phyloP scores from a whole-genome alignment of 1,284 basidiomycete species.

The Tetrapyrgos nigripes region DNA sequence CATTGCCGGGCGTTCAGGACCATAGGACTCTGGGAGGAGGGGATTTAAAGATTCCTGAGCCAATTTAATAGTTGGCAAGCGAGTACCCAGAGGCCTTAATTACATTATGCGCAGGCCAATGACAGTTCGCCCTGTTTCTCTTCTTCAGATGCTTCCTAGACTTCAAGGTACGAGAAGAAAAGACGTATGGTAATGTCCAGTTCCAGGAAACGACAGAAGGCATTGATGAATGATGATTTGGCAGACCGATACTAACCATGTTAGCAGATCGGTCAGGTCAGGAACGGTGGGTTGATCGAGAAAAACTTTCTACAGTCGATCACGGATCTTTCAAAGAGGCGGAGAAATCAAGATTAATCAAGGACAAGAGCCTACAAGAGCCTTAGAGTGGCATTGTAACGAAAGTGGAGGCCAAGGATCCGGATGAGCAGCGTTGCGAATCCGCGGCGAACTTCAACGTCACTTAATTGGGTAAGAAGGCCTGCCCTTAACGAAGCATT shows the following conservation, averaged over 20 bases:
- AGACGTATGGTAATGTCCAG: neutral
- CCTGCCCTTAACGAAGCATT: neutral
- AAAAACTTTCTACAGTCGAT: neutral
- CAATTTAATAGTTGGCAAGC: neutral
- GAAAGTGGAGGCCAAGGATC: slow-evolving; percentile 44
- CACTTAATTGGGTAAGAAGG: neutral
- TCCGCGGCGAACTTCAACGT: neutral
- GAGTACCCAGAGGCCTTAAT: neutral
- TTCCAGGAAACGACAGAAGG: neutral
- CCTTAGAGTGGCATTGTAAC: slow-evolving; percentile 61
- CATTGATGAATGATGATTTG: neutral
- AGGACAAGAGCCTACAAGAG: slow-evolving; percentile 24
- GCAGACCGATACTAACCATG: neutral
- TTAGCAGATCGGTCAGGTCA: neutral
- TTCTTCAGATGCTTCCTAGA: slow-evolving; percentile 80
- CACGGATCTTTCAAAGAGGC: neutral
- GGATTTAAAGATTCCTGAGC: neutral
- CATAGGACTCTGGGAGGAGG: neutral
- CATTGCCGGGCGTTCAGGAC: neutral
- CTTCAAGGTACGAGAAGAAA: slow-evolving; percentile 65
- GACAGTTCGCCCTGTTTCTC: slow-evolving; percentile 60
- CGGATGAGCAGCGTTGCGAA: slow-evolving; percentile 32
- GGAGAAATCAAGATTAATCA: neutral
- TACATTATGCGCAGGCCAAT: slow-evolving; percentile 1
- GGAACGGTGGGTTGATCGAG: neutral